Percentiles rank a stretch among this genome's conserved stretches.
Evolutionary conservation across 2,329 filamentous ascomycete genomes (phyloP).

Genomic region (Rutstroemia sp.): DNA sequence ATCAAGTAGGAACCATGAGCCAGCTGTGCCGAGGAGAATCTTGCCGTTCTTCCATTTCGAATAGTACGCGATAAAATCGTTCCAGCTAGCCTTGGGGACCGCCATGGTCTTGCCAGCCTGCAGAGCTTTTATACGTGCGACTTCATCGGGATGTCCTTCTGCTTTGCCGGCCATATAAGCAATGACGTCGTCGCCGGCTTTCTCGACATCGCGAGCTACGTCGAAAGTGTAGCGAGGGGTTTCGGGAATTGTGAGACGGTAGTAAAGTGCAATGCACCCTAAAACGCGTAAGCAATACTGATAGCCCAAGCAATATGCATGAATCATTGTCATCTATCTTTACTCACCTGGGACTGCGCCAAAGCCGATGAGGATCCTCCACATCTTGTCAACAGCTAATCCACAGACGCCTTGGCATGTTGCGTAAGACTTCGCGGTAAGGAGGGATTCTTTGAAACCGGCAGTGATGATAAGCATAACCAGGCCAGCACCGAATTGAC

Average conservation of each 20-base stretch:
- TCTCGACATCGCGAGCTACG: constrained; percentile 65
- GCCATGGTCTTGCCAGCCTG: constrained; percentile 36
- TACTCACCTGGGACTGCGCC: constrained; percentile 42
- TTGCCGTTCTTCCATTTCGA: constrained; percentile 62
- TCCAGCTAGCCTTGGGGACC: constrained; percentile 62
- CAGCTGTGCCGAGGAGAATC: constrained; percentile 70
- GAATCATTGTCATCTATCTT: neutral
- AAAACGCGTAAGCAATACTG: neutral
- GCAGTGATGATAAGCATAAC: constrained; percentile 67
- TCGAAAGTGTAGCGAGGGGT: constrained; percentile 87
- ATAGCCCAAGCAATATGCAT: neutral
- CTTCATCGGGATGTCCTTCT: constrained; percentile 59
- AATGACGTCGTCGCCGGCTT: constrained; percentile 64
- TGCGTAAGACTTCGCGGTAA: constrained; percentile 40
- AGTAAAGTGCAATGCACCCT: constrained; percentile 76
- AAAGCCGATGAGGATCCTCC: constrained; percentile 67
- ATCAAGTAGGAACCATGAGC: constrained; percentile 75
- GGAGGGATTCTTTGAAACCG: constrained; percentile 60
- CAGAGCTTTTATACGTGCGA: constrained; percentile 52
- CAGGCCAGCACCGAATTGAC: constrained; percentile 70
- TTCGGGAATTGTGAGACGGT: constrained; percentile 76
- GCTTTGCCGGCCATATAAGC: constrained; percentile 61
- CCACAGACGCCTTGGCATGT: constrained; percentile 57
- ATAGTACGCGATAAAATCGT: constrained; percentile 67
- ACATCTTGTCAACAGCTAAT: constrained; percentile 77